Conservation (phyloP, 2,329 filamentous ascomycete genomes). For the Colletotrichum spinosum region DNA sequence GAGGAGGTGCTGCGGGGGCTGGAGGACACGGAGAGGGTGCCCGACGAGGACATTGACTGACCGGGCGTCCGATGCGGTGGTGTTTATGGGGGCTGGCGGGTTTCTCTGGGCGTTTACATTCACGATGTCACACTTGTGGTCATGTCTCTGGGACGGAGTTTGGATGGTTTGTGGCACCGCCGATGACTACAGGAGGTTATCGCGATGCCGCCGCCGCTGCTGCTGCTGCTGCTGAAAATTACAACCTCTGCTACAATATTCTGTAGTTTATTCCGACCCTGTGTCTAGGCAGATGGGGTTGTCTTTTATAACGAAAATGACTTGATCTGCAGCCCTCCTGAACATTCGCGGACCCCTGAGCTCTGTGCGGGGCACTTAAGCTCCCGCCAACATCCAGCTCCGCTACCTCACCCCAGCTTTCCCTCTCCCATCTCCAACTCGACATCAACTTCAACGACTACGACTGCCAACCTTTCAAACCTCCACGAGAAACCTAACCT, state of each 20-base stretch:
- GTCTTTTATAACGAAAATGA: too few species aligned
- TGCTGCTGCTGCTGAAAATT: background rate
- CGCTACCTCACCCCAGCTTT: slow-evolving; percentile 11
- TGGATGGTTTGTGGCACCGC: background rate
- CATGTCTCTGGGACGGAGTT: too few species aligned
- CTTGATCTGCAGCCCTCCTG: background rate
- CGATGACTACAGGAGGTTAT: slow-evolving; percentile 7
- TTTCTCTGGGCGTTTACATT: slow-evolving; percentile 6
- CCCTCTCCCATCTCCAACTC: slow-evolving; percentile 28
- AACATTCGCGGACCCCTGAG: slow-evolving; percentile 7
- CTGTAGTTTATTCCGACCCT: too few species aligned
- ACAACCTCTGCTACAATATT: too few species aligned
- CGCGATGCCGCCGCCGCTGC: too few species aligned
- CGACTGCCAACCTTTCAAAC: too few species aligned
- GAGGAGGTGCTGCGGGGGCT: slow-evolving; percentile 75
- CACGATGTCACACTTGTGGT: background rate
- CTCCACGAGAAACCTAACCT: too few species aligned
- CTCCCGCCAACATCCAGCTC: slow-evolving; percentile 28
- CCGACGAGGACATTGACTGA: slow-evolving; percentile 59
- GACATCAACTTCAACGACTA: background rate
- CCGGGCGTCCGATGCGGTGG: background rate
- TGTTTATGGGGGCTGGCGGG: background rate
- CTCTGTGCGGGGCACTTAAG: slow-evolving; percentile 34
- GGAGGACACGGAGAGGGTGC: slow-evolving; percentile 70
- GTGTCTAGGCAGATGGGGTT: too few species aligned